Evolutionary conservation across 2,329 filamentous ascomycete species (phyloP), one percentile per base, ranked within the genome.

Genomic region (Sporothrix curviconia): DNA sequence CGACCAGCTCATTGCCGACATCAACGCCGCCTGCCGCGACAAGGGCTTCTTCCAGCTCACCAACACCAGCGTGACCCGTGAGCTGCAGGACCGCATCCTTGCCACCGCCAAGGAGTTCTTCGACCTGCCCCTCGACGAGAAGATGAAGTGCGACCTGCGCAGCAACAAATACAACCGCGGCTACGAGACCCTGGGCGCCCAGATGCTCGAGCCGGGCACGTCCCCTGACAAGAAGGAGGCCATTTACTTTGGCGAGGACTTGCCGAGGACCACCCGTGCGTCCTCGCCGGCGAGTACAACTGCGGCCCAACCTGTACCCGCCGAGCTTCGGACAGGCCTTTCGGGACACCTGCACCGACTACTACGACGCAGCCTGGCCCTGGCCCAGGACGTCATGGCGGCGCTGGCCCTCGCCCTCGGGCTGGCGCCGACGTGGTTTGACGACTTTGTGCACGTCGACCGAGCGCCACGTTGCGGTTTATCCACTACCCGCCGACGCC

Each of bases 401-500:
- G 68, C 73, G 3, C 64, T 78, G 5, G 75, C 74, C 1, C 62
- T 70, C 62, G 69, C 73, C 44, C 64, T 79, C 34, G 69, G 71
- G 54, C 65, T 71, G 58, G 67, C 70, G 57, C 66, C 73, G 62
- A 58, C 67, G 57, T 66, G 73, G 56, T 78, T 79, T 60, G 65
- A 70, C 25, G 68, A 72, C 4, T 77, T 78, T 52, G 68, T 70
- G 50, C 69, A 71, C 44, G 72, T 75, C n/a, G 44, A 40, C 71
- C 76, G 3, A 70, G 74, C 11, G 72, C 69, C 25, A 72, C 72
- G 8, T 68, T 76, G 60, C 69, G 75, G n/a, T 61, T 80, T 32
- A 71, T 80, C 3, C 76, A 79, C 61, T 80, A 80, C 62, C 76
- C 76, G 1, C 71, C 75, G 0, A 72, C 72, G 53, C 56, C 56